phyloP scores from a whole-genome alignment of 2,329 filamentous ascomycete species.

The Aspergillus fumigatus region DNA sequence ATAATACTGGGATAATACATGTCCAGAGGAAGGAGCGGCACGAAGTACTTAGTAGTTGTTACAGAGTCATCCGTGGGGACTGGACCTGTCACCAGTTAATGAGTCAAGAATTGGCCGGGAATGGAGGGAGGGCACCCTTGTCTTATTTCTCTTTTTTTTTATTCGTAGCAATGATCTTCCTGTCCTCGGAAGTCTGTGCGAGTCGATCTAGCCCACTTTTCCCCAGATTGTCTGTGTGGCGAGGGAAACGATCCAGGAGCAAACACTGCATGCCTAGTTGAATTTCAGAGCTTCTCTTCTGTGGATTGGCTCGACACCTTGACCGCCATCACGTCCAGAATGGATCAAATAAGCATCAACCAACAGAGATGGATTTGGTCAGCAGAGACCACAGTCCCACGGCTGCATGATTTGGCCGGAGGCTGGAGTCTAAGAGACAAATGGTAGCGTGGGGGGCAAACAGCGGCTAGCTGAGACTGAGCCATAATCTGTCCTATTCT shows the following conservation, averaged over 20 bases:
- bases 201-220: slow-evolving; percentile 21
- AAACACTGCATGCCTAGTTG: neutral
- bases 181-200: slow-evolving; percentile 11
- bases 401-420: neutral
- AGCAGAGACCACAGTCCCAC: neutral
- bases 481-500: slow-evolving; percentile 15
- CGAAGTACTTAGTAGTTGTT: neutral
- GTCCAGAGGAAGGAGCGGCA: neutral
- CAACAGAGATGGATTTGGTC: neutral
- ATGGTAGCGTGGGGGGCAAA: slow-evolving; percentile 14
- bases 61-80: neutral
- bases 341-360: neutral
- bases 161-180: slow-evolving; percentile 1
- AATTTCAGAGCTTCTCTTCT: neutral
- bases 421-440: neutral
- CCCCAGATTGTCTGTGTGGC: slow-evolving; percentile 17
- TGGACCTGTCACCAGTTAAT: neutral
- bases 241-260: neutral
- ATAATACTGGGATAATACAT: neutral
- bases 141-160: too few species aligned
- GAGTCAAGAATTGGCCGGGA: neutral
- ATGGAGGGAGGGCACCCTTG: too few species aligned
- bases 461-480: slow-evolving; percentile 21
- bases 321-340: neutral
- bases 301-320: neutral